These are phyloP conservation scores for Pezicula neosporulosa DNA, from an alignment of 2,329 filamentous ascomycete species.

Conservation along the genomic window DNA sequence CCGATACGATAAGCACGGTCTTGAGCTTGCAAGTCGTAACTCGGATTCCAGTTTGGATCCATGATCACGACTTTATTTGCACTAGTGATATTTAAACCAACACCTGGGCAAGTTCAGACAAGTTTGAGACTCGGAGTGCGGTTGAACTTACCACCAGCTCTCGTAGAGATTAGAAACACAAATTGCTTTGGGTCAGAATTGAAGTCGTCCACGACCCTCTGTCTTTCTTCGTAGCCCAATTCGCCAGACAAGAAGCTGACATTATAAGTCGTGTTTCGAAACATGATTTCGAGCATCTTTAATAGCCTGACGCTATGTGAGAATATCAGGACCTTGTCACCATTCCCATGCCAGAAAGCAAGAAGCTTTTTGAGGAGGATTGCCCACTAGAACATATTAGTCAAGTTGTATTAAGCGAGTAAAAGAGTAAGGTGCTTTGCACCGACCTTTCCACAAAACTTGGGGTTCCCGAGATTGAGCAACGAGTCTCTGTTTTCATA, in stretches of 20 bases:
- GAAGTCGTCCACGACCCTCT: conserved; percentile 82
- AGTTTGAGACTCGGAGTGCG: neutral
- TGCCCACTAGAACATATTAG: conserved; percentile 62
- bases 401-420: neutral
- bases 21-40: conserved; percentile 92
- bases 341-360: conserved; percentile 83
- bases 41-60: conserved; percentile 96
- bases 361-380: conserved; percentile 81
- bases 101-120: conserved; percentile 37
- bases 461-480: conserved; percentile 75
- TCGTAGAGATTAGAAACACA: conserved; percentile 93
- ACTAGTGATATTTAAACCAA: conserved; percentile 93
- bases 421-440: neutral
- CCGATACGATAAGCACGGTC: conserved; percentile 96
- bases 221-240: conserved; percentile 78
- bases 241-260: conserved; percentile 88
- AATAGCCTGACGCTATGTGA: conserved; percentile 86
- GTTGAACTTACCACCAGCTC: conserved; percentile 61
- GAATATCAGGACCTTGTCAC: conserved; percentile 94
- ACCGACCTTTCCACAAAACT: conserved; percentile 78
- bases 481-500: conserved; percentile 76
- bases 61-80: conserved; percentile 98
- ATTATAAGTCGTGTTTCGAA: conserved; percentile 84
- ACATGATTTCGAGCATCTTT: conserved; percentile 79
- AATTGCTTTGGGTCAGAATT: conserved; percentile 86